Evolutionary conservation across 495 filamentous ascomycete species (phyloP).

Genomic region (Ramalina peruviana): DNA sequence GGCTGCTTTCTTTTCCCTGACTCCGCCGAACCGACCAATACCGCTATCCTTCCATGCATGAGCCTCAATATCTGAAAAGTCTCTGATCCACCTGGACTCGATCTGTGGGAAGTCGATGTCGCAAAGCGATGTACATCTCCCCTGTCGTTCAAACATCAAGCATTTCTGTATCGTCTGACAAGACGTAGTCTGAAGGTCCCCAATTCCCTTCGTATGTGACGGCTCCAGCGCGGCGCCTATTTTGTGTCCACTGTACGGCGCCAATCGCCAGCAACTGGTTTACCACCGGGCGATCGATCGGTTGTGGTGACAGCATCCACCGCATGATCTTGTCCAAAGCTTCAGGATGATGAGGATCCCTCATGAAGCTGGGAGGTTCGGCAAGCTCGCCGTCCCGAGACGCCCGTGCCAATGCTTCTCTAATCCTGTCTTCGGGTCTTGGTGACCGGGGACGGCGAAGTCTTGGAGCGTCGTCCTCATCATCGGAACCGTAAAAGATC

Average conservation of each 20-base stretch:
- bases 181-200: conserved; percentile 66
- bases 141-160: conserved; percentile 43
- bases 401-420: conserved; percentile 14
- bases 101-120: no score
- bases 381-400: conserved; percentile 51
- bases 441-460: conserved; percentile 3
- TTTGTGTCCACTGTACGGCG: conserved; percentile 62
- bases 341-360: conserved; percentile 46
- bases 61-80: not conserved
- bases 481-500: conserved; percentile 36
- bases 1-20: not conserved
- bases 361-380: conserved; percentile 77
- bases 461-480: conserved; percentile 31
- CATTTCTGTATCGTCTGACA: conserved; percentile 60
- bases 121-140: not conserved
- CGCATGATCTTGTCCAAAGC: conserved; percentile 74
- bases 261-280: conserved; percentile 53
- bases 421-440: conserved; percentile 13
- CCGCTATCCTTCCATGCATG: conserved; percentile 9
- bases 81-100: not conserved
- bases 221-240: conserved; percentile 65
- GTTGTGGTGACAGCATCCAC: conserved; percentile 74
- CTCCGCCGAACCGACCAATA: not conserved
- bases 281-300: conserved; percentile 57
- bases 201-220: conserved; percentile 92